Conservation (phyloP, 306 rosid genomes). For the Nissolia schottii region DNA sequence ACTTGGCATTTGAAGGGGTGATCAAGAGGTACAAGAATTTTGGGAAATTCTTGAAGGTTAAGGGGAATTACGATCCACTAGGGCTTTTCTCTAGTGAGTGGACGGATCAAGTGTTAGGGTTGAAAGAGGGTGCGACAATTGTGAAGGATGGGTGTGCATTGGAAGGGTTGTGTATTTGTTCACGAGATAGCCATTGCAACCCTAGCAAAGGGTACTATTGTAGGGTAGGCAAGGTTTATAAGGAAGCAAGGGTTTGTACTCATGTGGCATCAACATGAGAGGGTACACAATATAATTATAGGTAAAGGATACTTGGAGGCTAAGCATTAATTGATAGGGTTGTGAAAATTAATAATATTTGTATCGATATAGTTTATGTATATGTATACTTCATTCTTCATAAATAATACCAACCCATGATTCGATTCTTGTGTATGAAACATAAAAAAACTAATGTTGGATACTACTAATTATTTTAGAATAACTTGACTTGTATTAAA, state of each 20-base stretch:
- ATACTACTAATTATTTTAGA: no score
- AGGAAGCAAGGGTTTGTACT: conserved; percentile 68
- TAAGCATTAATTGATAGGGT: background rate
- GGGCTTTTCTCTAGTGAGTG: conserved; percentile 70
- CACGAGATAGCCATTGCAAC: conserved; percentile 57
- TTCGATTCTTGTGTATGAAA: no score
- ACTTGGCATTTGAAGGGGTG: conserved; percentile 54
- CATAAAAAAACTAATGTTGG: no score
- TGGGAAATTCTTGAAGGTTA: conserved; percentile 42
- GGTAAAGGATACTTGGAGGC: background rate
- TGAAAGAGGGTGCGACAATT: conserved; percentile 33
- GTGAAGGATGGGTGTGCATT: conserved; percentile 66
- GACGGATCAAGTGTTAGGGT: conserved; percentile 66
- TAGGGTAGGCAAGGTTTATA: conserved; percentile 46
- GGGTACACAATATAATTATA: background rate
- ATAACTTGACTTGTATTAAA: no score
- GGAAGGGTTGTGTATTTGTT: conserved; percentile 77
- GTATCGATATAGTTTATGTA: no score
- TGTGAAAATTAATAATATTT: background rate
- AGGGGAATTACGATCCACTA: conserved; percentile 41
- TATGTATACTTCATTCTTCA: no score
- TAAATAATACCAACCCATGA: no score
- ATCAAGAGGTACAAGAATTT: conserved; percentile 41
- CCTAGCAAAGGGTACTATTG: conserved; percentile 64
- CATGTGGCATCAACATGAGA: background rate